phyloP scores from a whole-genome alignment of 169 alveolate species.

The Blepharisma undulans region DNA sequence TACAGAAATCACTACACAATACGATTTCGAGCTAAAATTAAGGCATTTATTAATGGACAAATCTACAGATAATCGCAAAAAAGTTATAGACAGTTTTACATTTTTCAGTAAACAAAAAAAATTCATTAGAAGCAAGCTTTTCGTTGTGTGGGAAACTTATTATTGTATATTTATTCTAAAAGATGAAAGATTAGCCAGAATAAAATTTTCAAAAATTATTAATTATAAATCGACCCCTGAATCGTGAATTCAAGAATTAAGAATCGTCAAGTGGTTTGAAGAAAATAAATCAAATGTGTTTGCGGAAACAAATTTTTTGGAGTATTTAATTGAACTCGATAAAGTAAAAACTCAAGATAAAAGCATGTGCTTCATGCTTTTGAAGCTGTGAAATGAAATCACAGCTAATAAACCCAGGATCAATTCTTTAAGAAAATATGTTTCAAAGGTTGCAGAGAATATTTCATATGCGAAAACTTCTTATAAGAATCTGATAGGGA shows the following conservation, averaged over 20 bases:
- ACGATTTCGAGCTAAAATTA: neutral
- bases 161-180: neutral
- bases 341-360: neutral
- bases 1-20: neutral
- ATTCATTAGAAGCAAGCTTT: neutral
- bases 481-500: neutral
- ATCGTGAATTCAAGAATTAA: neutral
- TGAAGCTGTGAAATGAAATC: neutral
- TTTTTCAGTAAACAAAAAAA: neutral
- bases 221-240: neutral
- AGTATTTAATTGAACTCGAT: neutral
- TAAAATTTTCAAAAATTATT: neutral
- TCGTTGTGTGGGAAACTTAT: neutral
- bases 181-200: neutral
- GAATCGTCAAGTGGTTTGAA: neutral
- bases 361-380: neutral
- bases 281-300: neutral
- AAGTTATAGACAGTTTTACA: neutral
- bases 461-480: neutral
- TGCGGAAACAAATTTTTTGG: neutral
- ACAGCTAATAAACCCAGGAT: neutral
- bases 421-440: neutral
- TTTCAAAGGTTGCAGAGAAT: neutral
- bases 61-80: neutral
- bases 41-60: neutral